Evolutionary conservation across 192 early-diverging fungal species (phyloP).

Genomic region (Geranomyces variabilis): DNA sequence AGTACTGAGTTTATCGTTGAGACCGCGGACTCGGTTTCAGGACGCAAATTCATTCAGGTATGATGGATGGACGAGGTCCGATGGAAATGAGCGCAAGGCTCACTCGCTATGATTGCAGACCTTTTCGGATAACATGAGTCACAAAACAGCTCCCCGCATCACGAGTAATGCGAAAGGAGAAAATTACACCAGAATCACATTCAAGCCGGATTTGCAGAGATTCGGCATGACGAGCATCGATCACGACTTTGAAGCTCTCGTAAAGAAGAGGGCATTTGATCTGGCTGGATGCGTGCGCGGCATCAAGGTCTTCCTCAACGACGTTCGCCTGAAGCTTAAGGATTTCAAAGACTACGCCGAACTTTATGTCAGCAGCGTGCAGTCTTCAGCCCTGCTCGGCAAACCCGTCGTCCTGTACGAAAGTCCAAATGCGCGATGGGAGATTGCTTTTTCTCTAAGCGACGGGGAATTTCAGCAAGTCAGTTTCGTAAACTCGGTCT

Average conservation of each 20-base stretch:
- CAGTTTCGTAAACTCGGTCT: slow-evolving; percentile 97
- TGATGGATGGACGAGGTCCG: background rate
- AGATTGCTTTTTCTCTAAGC: slow-evolving; percentile 87
- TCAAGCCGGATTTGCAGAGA: slow-evolving; percentile 89
- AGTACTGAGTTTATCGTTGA: slow-evolving; percentile 92
- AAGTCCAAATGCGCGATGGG: slow-evolving; percentile 81
- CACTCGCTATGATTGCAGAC: slow-evolving; percentile 30
- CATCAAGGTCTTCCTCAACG: slow-evolving; percentile 88
- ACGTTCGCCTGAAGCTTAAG: slow-evolving; percentile 77
- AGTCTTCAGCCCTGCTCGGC: slow-evolving; percentile 6
- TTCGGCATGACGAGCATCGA: slow-evolving; percentile 89
- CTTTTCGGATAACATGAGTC: slow-evolving; percentile 89
- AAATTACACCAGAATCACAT: slow-evolving; percentile 91
- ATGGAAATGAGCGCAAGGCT: background rate
- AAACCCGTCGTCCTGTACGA: slow-evolving; percentile 69
- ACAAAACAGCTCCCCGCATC: slow-evolving; percentile 75
- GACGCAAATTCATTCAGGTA: slow-evolving; percentile 80
- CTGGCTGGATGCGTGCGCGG: slow-evolving; percentile 83
- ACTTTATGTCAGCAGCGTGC: slow-evolving; percentile 61
- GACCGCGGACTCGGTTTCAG: slow-evolving; percentile 75
- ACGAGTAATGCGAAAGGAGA: slow-evolving; percentile 64
- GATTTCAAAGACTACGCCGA: slow-evolving; percentile 90
- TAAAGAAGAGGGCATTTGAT: slow-evolving; percentile 93
- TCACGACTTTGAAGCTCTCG: slow-evolving; percentile 81
- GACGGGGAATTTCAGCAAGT: slow-evolving; percentile 97